Base-by-base conservation (phyloP, 176 grass and related monocot species). In the Oryza brachyantha region DNA sequence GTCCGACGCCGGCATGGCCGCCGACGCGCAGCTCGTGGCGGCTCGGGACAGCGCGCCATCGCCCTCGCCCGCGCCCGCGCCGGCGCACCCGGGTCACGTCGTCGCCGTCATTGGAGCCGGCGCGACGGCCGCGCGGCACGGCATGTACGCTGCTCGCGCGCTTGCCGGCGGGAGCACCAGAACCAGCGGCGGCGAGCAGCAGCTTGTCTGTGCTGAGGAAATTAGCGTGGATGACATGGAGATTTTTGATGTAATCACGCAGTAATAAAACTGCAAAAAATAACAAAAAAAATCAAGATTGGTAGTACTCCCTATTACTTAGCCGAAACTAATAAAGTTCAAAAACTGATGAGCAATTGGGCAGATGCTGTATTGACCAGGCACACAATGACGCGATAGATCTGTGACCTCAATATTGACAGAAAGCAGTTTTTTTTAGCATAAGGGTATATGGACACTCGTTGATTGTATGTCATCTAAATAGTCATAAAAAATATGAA, bases 1-100 rank as follows among this genome's bases (percentile, higher is more conserved):
- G 11, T 99, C 92, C 22, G 86, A 99, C 76, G 83, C 92, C 7
- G 92, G 90, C 38, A 95, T 93, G 92, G 90, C 90, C 21, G 82
- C 84, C 32, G 90, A 98, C 79, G 92, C 92, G 27, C 83, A 76
- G 71, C 64, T 86, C 60, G 80, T 75, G 3, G 87, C 61, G 34
- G 75, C 68, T 19, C 72, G 74, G 43, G 80, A 82, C 7, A 29
- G 32, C 54, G 27, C 28, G 46, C 46, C 46, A 1, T 36, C 13
- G 54, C 24, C 46, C 5, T 36, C 13, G 54, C 24, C 29, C 0
- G 10, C 36, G 59, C 19, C 59, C n/a, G 64, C 13, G 72, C 62
- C 26, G 58, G 13, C 69, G 66, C 24, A 19, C 13, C 54, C 29
- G 1, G 55, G 64, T 24, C 17, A 21, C 48, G 1, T 16, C 48